Conservation (phyloP, 2,329 filamentous ascomycete genomes). For the Cladosporium colombiae region DNA sequence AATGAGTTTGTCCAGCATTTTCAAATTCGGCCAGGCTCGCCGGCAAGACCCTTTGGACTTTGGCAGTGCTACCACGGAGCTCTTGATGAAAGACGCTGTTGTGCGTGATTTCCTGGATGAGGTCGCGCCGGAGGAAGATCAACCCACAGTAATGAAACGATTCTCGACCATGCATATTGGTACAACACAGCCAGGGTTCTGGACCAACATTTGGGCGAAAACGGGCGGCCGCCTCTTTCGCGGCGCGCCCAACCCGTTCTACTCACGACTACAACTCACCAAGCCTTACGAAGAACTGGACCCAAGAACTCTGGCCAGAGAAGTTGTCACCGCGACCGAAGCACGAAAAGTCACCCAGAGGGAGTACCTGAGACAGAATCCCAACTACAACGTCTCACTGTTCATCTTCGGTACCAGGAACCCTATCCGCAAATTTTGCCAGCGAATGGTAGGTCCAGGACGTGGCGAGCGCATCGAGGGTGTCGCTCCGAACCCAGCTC, state of each 20-base stretch:
- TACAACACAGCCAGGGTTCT: slow-evolving; percentile 23
- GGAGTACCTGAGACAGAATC: slow-evolving; percentile 83
- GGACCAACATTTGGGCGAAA: slow-evolving; percentile 30
- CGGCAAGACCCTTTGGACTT: slow-evolving; percentile 85
- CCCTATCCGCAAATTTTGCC: slow-evolving; percentile 77
- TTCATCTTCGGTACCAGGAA: slow-evolving; percentile 83
- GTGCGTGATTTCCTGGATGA: slow-evolving; percentile 94
- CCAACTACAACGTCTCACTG: slow-evolving; percentile 87
- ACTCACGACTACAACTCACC: slow-evolving; percentile 73
- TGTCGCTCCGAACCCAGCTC: slow-evolving; percentile 79
- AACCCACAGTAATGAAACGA: slow-evolving; percentile 9
- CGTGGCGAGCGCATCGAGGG: slow-evolving; percentile 90
- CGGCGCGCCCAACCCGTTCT: slow-evolving; percentile 89
- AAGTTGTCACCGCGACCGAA: slow-evolving; percentile 81
- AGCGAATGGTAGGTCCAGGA: slow-evolving; percentile 86
- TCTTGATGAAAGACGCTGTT: slow-evolving; percentile 94
- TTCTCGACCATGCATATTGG: slow-evolving; percentile 17
- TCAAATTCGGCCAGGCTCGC: slow-evolving; percentile 63
- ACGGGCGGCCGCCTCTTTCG: slow-evolving; percentile 34
- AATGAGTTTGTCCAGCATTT: slow-evolving; percentile 67
- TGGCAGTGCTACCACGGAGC: slow-evolving; percentile 87
- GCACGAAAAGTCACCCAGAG: slow-evolving; percentile 84
- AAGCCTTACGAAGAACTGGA: slow-evolving; percentile 76
- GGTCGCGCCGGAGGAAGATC: slow-evolving; percentile 34
- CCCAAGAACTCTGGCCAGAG: slow-evolving; percentile 82